Evolutionary conservation across 371 early-diverging fungal species (phyloP), one percentile per base, ranked within the genome.

Genomic region (Mucor mucedo): DNA sequence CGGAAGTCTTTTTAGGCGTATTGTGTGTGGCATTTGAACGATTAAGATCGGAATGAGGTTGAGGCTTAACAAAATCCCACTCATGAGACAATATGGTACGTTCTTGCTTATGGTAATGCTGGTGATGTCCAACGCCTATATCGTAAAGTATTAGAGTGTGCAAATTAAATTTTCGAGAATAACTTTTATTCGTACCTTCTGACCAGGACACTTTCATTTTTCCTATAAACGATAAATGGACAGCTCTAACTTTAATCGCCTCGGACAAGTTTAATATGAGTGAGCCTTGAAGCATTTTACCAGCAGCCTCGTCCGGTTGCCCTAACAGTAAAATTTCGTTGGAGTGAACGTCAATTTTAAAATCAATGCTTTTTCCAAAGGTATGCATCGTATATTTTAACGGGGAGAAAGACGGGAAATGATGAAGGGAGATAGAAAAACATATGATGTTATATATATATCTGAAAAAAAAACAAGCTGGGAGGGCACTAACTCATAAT

Each of bases 121-220:
- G 74, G 29, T 74, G 71, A 27, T 68, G 69, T 6, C 69, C 72
- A 30, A 60, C 55, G 14, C 72, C 75, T 63, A 66, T 0, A n/a
- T 33, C 27, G 29, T 29, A 13, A 35, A 9, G 11, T 42, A 42
- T 49, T 28, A 35, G 35, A 35, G 4, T 35, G 6, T 35, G 8
- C 35, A 35, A 35, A 6, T 49, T 28, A 21, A 8, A 5, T 27
- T 49, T 49, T 14, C 27, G 5, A 8, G 27, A 54, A 50, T 30
- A 50, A 28, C 7, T 35, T 9, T 28, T 28, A 11, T 7, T 21
- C 4, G 38, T 72, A 72, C 72, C 67, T 65, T 74, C 75, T 13
- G 71, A 62, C 75, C 75, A 74, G 21, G 62, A 58, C 6, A 74
- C 75, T 45, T 68, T 68, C 68, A 74, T 74, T 60, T 67, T 74